Evolutionary conservation across 352 stramenopile genomes (phyloP), one percentile per base, ranked within the genome.

Genomic region (Pythium utonaiense): DNA sequence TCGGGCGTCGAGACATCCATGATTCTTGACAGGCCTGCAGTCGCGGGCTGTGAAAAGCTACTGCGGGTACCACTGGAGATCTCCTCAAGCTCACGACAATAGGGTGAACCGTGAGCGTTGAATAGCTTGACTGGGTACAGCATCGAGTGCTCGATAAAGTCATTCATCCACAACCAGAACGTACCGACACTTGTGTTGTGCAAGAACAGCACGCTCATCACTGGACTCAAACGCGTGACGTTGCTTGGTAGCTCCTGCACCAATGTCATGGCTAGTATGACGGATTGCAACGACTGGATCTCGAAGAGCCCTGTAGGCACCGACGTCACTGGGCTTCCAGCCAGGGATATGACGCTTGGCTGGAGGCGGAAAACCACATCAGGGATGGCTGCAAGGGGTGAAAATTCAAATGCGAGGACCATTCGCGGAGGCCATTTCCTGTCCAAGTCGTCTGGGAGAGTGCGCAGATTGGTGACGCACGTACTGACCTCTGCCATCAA

Each of bases 1-100:
- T 44, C 36, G 7, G 50, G 31, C 31, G 50, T 57, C 34, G 50
- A 57, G 3, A 45, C 33, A 22, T 57, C 34, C 50, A 57, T 57
- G 1, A 47, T 33, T 2, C 12, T n/a, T 1, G 50, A 30, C 8
- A 45, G 19, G 0, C 13, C 27, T 1, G 50, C 9, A 6, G 51
- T 6, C 1, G 14, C 22, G 1, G 10, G 9, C 1, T 21, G 34
- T 0, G 51, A 57, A 17, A 49, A 57, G 1, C 19, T 33, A 6
- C 7, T 10, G 1, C 51, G 30, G 10, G 1, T 49, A 13, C 51
- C 51, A 16, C 30, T n/a, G 3, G 36, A 4, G 36, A 57, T 57
- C n/a, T 44, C 13, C 1, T 5, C 36, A 6, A 25, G 36, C 22
- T 59, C 52, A n/a, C 2, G 12, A 33, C 38, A 59, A 38, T 30